Evolutionary conservation across 2,329 filamentous ascomycete species (phyloP).

Genomic region (Anthostomella pinea): DNA sequence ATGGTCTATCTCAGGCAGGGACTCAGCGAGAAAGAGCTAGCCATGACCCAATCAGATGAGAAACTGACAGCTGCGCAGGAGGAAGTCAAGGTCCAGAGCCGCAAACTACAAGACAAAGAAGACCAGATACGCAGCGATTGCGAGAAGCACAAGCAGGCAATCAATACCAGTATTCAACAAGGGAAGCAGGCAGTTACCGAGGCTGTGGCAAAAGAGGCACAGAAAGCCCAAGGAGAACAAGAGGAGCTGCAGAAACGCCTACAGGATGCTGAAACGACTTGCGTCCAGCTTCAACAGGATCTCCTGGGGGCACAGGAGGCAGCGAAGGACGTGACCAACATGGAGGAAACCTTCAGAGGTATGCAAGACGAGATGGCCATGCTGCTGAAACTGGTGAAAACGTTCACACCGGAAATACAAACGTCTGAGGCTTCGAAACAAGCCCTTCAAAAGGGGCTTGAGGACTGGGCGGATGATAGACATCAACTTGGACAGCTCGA

Average conservation of each 20-base stretch:
- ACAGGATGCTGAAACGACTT: conserved; percentile 20
- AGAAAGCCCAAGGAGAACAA: conserved; percentile 25
- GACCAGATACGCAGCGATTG: conserved; percentile 13
- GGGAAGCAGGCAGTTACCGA: conserved; percentile 26
- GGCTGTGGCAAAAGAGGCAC: conserved; percentile 32
- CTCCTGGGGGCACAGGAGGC: conserved; percentile 25
- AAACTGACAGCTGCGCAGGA: conserved; percentile 11
- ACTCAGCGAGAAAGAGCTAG: conserved; percentile 16
- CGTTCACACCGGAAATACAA: conserved; percentile 13
- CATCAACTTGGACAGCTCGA: conserved; percentile 17
- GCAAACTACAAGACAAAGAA: conserved; percentile 13
- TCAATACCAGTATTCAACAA: conserved; percentile 12
- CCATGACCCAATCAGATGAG: conserved; percentile 10
- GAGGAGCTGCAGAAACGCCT: conserved; percentile 26
- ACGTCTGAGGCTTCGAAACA: conserved; percentile 12
- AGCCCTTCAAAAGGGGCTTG: conserved; percentile 14
- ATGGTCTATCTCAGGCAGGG: conserved; percentile 9
- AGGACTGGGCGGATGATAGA: conserved; percentile 22
- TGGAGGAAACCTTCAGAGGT: too few relatives aligned
- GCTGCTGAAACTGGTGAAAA: conserved; percentile 6
- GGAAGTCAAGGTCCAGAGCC: conserved; percentile 12
- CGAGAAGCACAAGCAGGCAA: conserved; percentile 10
- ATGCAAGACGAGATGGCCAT: conserved; percentile 10
- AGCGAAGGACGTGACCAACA: too few relatives aligned
- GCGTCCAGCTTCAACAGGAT: conserved; percentile 23